Conservation (phyloP, 2,329 filamentous ascomycete species). For the Pleomassaria siparia region DNA sequence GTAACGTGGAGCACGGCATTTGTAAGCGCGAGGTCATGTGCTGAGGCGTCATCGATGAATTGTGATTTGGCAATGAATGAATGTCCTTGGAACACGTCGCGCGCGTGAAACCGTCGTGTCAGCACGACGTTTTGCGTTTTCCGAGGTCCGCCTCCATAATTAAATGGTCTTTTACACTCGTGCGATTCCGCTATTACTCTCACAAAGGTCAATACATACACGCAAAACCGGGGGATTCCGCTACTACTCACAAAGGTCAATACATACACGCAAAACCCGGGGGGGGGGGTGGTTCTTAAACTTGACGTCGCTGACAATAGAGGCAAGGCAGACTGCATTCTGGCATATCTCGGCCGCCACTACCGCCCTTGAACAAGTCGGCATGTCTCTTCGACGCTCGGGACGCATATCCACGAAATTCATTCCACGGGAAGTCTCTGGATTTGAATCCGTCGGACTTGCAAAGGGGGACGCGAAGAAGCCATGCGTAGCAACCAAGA, state of each 20-base stretch:
- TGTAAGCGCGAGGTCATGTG: slow-evolving; percentile 33
- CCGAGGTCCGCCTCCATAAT: too few species aligned
- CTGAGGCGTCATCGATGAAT: slow-evolving; percentile 28
- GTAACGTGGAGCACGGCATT: slow-evolving; percentile 8
- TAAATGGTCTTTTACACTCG: slow-evolving; percentile 10
- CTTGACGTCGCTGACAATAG: background rate
- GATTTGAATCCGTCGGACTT: slow-evolving; percentile 11
- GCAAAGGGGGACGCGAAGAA: slow-evolving; percentile 16
- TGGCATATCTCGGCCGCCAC: slow-evolving; percentile 2
- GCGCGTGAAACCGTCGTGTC: slow-evolving; percentile 8
- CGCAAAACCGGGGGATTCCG: too few species aligned
- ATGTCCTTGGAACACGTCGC: slow-evolving; percentile 12
- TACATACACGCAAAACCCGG: too few species aligned
- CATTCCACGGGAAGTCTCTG: slow-evolving; percentile 18
- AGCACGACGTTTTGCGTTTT: background rate
- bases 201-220: too few species aligned
- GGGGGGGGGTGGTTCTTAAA: too few species aligned
- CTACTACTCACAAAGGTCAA: too few species aligned
- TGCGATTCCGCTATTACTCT: background rate
- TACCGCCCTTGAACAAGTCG: slow-evolving; percentile 7
- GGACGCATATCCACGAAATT: slow-evolving; percentile 46
- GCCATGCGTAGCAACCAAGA: slow-evolving; percentile 18
- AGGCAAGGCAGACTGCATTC: slow-evolving; percentile 66
- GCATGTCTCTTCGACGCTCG: slow-evolving; percentile 58
- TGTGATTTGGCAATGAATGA: too few species aligned